Evolutionary conservation across 2,329 filamentous ascomycete species (phyloP).

Genomic region (Chrysoporthe deuterocubensis): DNA sequence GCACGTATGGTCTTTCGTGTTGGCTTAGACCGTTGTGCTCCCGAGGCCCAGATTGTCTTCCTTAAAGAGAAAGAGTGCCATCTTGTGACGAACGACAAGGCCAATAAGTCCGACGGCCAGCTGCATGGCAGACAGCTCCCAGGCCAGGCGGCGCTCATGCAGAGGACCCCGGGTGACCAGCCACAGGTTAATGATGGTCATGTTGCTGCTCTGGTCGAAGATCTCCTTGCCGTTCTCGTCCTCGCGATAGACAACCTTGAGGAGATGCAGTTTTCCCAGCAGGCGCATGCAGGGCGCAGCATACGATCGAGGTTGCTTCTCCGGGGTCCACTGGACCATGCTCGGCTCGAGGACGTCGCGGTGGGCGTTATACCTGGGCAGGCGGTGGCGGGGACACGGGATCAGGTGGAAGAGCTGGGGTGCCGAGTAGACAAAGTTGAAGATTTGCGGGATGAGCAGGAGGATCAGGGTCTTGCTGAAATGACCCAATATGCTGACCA

Average conservation of each 20-base stretch:
- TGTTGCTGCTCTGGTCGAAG: slow-evolving; percentile 82
- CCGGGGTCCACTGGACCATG: slow-evolving; percentile 72
- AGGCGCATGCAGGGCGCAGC: slow-evolving; percentile 69
- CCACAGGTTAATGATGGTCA: slow-evolving; percentile 96
- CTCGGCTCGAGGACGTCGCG: slow-evolving; percentile 87
- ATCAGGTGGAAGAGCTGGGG: slow-evolving; percentile 91
- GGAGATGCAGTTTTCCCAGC: slow-evolving; percentile 68
- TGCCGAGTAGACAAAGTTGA: slow-evolving; percentile 93
- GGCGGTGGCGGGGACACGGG: slow-evolving; percentile 88
- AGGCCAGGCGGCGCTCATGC: slow-evolving; percentile 81
- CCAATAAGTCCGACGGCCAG: slow-evolving; percentile 76
- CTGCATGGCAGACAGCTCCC: slow-evolving; percentile 82
- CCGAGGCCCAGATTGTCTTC: slow-evolving; percentile 72
- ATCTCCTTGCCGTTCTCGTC: slow-evolving; percentile 52
- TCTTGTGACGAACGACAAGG: slow-evolving; percentile 80
- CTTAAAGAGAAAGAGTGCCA: slow-evolving; percentile 87
- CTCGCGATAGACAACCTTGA: slow-evolving; percentile 70
- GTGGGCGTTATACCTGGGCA: slow-evolving; percentile 85
- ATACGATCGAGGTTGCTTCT: slow-evolving; percentile 68
- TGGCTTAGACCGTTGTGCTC: slow-evolving; percentile 6
- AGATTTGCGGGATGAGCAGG: slow-evolving; percentile 88
- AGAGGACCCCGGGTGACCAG: slow-evolving; percentile 92
- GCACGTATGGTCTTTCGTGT: neutral
- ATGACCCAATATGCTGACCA: slow-evolving; percentile 94
- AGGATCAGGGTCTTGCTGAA: slow-evolving; percentile 96